Conservation (phyloP, 225 moss, liverwort and hornwort genomes). For the Ulota crispa region DNA sequence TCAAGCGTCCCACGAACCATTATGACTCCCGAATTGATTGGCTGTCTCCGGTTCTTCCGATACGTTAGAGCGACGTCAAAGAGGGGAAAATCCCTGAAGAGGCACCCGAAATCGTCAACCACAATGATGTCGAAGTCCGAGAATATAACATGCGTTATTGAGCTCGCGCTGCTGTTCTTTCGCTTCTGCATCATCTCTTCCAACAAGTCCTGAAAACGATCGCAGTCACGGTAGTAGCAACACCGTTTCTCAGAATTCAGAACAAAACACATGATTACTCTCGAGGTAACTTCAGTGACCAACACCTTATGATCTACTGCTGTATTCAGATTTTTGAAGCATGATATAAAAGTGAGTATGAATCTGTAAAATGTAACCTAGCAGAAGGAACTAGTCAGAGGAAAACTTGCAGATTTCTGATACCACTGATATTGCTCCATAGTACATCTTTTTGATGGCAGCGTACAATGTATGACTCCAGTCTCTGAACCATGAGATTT, state of each 20-base stretch:
- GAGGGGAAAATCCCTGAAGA: constrained; percentile 35
- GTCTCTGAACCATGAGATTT: constrained; percentile 50
- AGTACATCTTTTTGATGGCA: neutral
- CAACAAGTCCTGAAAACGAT: constrained; percentile 36
- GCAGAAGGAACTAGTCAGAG: neutral
- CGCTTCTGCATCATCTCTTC: constrained; percentile 20
- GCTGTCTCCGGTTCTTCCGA: constrained; percentile 55
- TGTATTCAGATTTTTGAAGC: neutral
- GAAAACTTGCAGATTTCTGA: constrained; percentile 4
- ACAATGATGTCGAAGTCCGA: constrained; percentile 56
- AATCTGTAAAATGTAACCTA: neutral
- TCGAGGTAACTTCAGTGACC: neutral
- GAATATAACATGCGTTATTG: constrained; percentile 37
- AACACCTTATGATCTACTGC: neutral
- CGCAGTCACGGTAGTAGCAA: neutral
- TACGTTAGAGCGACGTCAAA: constrained; percentile 56
- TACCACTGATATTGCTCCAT: constrained; percentile 20
- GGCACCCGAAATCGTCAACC: constrained; percentile 48
- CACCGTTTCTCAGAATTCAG: neutral
- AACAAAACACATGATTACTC: neutral
- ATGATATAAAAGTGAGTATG: neutral
- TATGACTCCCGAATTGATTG: constrained; percentile 59
- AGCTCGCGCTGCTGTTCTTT: neutral
- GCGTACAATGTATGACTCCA: constrained; percentile 49
- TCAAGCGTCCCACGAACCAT: constrained; percentile 54